Percentiles rank a stretch among this genome's conserved stretches.
Conservation (phyloP, 306 rosid species). For the Lupinus albus region DNA sequence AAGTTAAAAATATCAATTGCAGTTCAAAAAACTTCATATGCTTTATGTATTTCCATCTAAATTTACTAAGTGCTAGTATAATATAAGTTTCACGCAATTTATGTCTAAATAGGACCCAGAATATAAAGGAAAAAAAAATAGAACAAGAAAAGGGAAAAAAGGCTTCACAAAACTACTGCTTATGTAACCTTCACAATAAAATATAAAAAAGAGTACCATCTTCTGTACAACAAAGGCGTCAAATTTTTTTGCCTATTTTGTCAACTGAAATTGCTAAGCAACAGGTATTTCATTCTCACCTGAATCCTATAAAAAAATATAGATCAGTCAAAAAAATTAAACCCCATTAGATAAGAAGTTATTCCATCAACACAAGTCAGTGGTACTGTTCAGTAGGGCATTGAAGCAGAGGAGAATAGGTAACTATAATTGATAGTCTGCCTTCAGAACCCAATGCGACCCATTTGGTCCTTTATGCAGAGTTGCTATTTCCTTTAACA, state of each 20-base stretch:
- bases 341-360: not conserved
- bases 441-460: constrained; percentile 77
- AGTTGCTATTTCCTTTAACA: constrained; percentile 84
- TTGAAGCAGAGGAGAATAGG: constrained; percentile 28
- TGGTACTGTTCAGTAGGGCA: constrained; percentile 12
- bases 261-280: no score
- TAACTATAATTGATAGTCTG: constrained; percentile 61
- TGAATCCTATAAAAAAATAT: constrained; percentile 15
- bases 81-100: no score
- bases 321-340: constrained; percentile 10
- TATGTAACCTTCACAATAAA: no score
- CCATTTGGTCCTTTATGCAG: constrained; percentile 66
- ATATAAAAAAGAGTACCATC: not conserved
- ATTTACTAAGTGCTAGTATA: no score
- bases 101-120: no score
- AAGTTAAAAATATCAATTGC: no score
- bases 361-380: constrained; percentile 16
- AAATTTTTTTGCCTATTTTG: constrained; percentile 5
- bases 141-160: no score
- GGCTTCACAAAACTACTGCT: no score
- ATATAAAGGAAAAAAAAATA: no score
- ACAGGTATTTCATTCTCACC: constrained; percentile 29
- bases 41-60: no score
- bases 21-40: no score
- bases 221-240: constrained; percentile 20